Percentiles rank a stretch among this genome's conserved stretches.
Evolutionary conservation across 371 early-diverging fungal species (phyloP).

Genomic region (Scutellospora calospora): DNA sequence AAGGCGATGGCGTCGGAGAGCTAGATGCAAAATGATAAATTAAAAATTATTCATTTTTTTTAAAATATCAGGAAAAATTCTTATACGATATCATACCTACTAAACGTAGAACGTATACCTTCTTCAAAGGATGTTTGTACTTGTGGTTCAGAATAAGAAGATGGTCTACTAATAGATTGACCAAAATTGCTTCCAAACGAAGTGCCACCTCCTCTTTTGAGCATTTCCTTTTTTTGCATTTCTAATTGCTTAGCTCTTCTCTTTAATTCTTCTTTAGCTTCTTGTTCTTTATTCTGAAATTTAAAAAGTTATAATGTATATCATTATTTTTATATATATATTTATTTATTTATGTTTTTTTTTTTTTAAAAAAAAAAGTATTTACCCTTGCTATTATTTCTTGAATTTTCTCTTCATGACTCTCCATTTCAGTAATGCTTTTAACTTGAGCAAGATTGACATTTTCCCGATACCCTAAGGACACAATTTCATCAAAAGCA

Average conservation of each 20-base stretch:
- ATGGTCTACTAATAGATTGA: slow-evolving; percentile 56
- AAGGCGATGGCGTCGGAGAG: slow-evolving; percentile 54
- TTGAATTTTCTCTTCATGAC: slow-evolving; percentile 96
- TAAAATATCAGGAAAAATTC: not conserved
- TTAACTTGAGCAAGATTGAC: slow-evolving; percentile 74
- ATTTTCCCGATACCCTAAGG: slow-evolving; percentile 87
- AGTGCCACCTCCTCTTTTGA: slow-evolving; percentile 73
- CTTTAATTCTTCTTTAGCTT: slow-evolving; percentile 96
- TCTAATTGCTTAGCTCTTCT: slow-evolving; percentile 92
- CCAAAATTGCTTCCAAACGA: slow-evolving; percentile 58
- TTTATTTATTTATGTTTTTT: not conserved
- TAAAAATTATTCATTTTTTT: not conserved
- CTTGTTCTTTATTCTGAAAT: slow-evolving; percentile 90
- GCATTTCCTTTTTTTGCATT: slow-evolving; percentile 85
- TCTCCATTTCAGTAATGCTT: slow-evolving; percentile 95
- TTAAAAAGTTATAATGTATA: not conserved
- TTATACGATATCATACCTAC: slow-evolving; percentile 44
- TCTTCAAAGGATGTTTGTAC: slow-evolving; percentile 52
- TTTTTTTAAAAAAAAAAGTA: too few relatives aligned
- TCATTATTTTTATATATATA: not conserved
- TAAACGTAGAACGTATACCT: slow-evolving; percentile 45
- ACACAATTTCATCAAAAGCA: slow-evolving; percentile 96
- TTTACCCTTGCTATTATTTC: slow-evolving; percentile 90
- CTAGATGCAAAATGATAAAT: slow-evolving; percentile 37
- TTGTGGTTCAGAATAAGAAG: slow-evolving; percentile 60